These are phyloP conservation scores for Dothidotthia symphoricarpi DNA, from an alignment of 2,329 filamentous ascomycete genomes.

Conservation along the genomic window DNA sequence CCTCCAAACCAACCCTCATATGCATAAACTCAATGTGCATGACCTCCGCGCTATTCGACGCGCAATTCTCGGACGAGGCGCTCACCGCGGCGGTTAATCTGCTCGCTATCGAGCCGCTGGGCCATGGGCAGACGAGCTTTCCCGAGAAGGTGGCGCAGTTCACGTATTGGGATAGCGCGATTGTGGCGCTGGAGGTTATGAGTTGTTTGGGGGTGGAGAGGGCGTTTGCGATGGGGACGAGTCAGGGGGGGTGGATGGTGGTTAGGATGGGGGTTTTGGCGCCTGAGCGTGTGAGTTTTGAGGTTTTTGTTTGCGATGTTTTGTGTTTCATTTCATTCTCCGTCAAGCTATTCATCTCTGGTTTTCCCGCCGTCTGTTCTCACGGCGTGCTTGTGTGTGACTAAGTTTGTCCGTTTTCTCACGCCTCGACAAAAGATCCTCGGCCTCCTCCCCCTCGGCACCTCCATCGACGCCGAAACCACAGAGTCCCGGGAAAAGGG, in stretches of 20 bases:
- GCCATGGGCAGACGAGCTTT: constrained; percentile 48
- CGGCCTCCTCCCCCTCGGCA: constrained; percentile 55
- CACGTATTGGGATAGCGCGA: constrained; percentile 11
- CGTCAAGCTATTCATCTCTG: no score
- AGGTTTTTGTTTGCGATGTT: no score
- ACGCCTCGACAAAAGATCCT: constrained; percentile 3
- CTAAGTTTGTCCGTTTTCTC: no score
- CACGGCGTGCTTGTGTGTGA: no score
- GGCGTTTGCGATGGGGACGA: constrained; percentile 6
- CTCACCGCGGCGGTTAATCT: constrained; percentile 47
- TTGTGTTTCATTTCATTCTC: no score
- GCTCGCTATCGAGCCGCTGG: constrained; percentile 53
- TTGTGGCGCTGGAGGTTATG: constrained; percentile 9
- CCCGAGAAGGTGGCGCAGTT: constrained; percentile 8
- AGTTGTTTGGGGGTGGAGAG: constrained; percentile 2
- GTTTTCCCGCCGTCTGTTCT: no score
- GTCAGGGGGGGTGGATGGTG: constrained; percentile 9
- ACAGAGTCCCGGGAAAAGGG: constrained; percentile 44
- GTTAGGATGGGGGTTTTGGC: constrained; percentile 8
- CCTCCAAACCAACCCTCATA: constrained; percentile 7
- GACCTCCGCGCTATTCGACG: constrained; percentile 9
- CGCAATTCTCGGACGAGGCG: constrained; percentile 39
- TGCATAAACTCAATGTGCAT: constrained; percentile 17
- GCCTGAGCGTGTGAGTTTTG: constrained; percentile 37
- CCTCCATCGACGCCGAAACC: constrained; percentile 53